Base-by-base conservation (phyloP, 2,329 filamentous ascomycete species). In the Alternaria angustiovoidea region DNA sequence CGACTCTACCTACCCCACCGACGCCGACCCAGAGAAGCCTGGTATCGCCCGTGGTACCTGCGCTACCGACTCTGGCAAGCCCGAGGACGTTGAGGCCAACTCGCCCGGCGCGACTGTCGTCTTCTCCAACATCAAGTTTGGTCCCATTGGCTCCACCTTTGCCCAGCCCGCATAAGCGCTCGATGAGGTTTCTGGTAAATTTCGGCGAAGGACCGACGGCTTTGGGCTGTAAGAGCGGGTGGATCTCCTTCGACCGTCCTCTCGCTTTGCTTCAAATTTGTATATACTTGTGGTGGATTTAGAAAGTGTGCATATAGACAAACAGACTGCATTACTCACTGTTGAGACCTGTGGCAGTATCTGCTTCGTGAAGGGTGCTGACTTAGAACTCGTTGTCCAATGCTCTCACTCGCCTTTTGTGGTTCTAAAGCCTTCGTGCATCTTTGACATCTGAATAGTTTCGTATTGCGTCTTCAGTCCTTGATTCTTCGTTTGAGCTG, bases 1-100 rank as follows among this genome's bases (percentile, higher is more conserved):
- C 69, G 90, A 92, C 81, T 86, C 85, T 62, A 85, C 81, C 74
- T 90, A 86, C 81, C 89, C 89, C 49, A 80, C 81, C 61, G 71
- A 75, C 53, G 69, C 65, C 32, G 71, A 75, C 65, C 57, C 75
- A 16, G 57, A 28, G 46, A 72, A 69, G 59, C 76, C 73, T 16
- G 78, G 78, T 72, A 57, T 73, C 30, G 74, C 61, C 42, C 75
- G 78, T 65, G 78, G 78, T 61, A 75, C 76, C 51, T 80, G 78
- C 72, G 22, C 70, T 3, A 78, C 65, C n/a, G 65, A 69, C 64
- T 77, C 73, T 44, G 78, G 78, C 42, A 72, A 69, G 63, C 78
- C 78, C 14, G 71, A 70, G 42, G 73, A 78, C 24, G 75, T 80
- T 7, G 77, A 79, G 72, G 47, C 68, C n/a, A 70, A 78, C 59